Conservation (phyloP, 345 rosid species). For the Euphorbia tirucalli region DNA sequence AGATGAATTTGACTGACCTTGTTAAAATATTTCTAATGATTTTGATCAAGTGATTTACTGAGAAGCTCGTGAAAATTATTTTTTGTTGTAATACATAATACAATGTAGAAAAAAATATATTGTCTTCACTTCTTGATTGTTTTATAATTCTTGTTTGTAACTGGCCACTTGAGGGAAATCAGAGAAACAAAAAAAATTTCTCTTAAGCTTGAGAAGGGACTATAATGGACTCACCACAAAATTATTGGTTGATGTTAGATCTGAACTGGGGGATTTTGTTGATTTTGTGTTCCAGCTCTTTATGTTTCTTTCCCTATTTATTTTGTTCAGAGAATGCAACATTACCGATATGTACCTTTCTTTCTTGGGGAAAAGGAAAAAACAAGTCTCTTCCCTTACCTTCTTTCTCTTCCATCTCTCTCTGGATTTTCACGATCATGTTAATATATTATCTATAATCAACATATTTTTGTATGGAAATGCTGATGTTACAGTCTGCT, state of each 20-base stretch:
- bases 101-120: neutral
- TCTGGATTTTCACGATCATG: neutral
- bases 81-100: too few relatives aligned
- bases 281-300: neutral
- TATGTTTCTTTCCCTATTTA: neutral
- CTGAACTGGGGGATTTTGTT: neutral
- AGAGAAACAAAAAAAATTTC: neutral
- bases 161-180: neutral
- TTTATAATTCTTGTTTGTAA: neutral
- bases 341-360: neutral
- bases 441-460: neutral
- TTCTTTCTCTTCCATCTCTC: neutral
- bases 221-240: neutral
- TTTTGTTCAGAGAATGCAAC: neutral
- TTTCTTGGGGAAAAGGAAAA: neutral
- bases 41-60: neutral
- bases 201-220: neutral
- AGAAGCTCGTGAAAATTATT: neutral
- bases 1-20: neutral
- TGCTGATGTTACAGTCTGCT: constrained; percentile 3
- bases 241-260: neutral
- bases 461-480: neutral
- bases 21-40: neutral
- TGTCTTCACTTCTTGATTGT: neutral
- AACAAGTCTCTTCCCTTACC: neutral